phyloP scores from a whole-genome alignment of 495 filamentous ascomycete genomes.

The Penicillium bovifimosum region DNA sequence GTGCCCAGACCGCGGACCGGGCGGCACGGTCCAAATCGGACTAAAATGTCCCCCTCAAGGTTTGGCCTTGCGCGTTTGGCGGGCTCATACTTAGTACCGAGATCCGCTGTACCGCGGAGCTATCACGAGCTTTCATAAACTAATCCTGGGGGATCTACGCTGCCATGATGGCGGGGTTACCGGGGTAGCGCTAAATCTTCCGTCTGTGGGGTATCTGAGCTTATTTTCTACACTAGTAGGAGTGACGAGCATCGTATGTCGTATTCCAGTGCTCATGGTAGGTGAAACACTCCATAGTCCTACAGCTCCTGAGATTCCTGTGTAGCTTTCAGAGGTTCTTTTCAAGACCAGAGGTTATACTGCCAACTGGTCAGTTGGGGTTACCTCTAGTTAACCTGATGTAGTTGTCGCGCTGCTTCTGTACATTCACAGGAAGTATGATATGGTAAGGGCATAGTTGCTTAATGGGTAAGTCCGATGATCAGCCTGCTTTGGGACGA shows the following conservation, averaged over 20 bases:
- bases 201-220: background rate
- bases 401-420: too few species aligned
- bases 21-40: background rate
- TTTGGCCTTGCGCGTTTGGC: background rate
- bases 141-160: background rate
- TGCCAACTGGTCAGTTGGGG: too few species aligned
- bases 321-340: too few species aligned
- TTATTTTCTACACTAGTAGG: background rate
- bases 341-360: too few species aligned
- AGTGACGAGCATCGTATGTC: background rate
- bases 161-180: background rate
- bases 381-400: too few species aligned
- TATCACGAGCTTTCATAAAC: background rate
- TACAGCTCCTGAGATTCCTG: too few species aligned
- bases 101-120: background rate
- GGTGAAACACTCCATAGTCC: background rate
- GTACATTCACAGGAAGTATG: too few species aligned
- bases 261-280: background rate
- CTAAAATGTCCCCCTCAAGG: background rate
- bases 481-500: too few species aligned
- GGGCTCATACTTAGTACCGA: background rate
- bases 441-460: too few species aligned
- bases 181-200: background rate
- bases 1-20: constrained; percentile 1
- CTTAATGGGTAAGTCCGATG: too few species aligned